Conservation (phyloP, 2,329 filamentous ascomycete genomes). For the Cercospora sp. region DNA sequence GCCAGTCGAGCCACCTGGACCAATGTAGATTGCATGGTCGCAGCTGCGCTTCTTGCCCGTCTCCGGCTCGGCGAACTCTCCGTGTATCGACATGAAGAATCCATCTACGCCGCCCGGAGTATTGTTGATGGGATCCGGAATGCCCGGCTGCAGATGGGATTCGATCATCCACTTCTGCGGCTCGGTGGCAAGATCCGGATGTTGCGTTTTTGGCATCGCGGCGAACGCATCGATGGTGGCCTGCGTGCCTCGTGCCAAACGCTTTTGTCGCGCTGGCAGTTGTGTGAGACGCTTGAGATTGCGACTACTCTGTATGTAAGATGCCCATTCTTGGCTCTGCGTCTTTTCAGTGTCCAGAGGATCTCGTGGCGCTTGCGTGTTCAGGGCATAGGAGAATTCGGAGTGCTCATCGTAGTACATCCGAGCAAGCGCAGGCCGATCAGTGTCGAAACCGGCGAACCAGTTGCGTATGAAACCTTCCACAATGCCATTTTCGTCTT, state of each 20-base stretch:
- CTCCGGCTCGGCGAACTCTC: constrained; percentile 74
- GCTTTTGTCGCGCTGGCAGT: constrained; percentile 60
- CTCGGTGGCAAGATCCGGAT: constrained; percentile 68
- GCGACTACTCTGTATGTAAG: constrained; percentile 74
- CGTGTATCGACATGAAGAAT: constrained; percentile 75
- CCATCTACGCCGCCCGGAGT: constrained; percentile 70
- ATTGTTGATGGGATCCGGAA: constrained; percentile 67
- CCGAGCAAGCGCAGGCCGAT: constrained; percentile 62
- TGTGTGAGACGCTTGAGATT: constrained; percentile 72
- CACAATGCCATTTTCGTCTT: constrained; percentile 72
- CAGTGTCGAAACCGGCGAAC: constrained; percentile 70
- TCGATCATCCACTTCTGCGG: constrained; percentile 78
- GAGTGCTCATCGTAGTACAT: constrained; percentile 75
- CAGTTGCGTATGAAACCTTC: constrained; percentile 75
- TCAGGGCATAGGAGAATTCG: constrained; percentile 73
- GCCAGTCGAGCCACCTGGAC: constrained; percentile 65
- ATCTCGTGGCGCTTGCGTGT: constrained; percentile 59
- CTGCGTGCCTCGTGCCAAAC: constrained; percentile 64
- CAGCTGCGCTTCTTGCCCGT: constrained; percentile 68
- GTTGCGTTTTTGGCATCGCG: constrained; percentile 68
- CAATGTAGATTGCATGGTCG: constrained; percentile 70
- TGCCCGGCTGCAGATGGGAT: constrained; percentile 70
- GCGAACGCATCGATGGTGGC: constrained; percentile 70
- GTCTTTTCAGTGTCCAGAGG: constrained; percentile 37
- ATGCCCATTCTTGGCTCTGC: constrained; percentile 62